These are phyloP conservation scores for Quercus alba DNA, from an alignment of 306 rosid genomes.

Conservation along the genomic window DNA sequence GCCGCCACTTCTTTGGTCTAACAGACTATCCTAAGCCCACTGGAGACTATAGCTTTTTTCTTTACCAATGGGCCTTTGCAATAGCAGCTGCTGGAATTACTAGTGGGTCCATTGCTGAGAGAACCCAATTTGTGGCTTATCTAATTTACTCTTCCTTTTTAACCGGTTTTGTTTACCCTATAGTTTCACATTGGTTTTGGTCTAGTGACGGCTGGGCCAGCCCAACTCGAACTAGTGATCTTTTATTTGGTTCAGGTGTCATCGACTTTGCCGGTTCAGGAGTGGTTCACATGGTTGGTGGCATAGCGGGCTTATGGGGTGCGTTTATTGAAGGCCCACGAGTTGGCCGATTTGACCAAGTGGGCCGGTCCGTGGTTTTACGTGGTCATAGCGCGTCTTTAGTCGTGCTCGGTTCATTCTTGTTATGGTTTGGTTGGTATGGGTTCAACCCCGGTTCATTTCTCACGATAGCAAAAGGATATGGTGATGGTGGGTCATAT, in stretches of 20 bases:
- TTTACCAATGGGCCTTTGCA: conserved; percentile 91
- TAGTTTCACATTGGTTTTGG: conserved; percentile 85
- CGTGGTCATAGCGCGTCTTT: conserved; percentile 70
- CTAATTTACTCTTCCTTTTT: conserved; percentile 67
- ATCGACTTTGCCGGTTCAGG: conserved; percentile 79
- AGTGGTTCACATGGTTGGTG: conserved; percentile 83
- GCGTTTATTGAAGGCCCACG: conserved; percentile 76
- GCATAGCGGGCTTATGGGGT: conserved; percentile 79
- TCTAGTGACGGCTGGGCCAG: conserved; percentile 77
- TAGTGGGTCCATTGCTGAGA: conserved; percentile 82
- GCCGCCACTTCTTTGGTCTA: conserved; percentile 73
- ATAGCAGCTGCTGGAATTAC: conserved; percentile 79
- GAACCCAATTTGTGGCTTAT: conserved; percentile 78
- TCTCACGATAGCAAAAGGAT: conserved; percentile 41
- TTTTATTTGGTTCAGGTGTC: conserved; percentile 49
- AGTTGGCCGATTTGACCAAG: conserved; percentile 64
- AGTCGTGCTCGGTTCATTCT: conserved; percentile 66
- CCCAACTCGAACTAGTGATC: conserved; percentile 4
- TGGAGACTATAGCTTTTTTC: conserved; percentile 64
- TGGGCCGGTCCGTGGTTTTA: conserved; percentile 55
- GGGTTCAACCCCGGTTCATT: conserved; percentile 86
- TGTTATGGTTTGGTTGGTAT: conserved; percentile 89
- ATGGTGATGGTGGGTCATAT: conserved; percentile 18
- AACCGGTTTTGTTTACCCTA: conserved; percentile 72
- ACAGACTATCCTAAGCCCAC: conserved; percentile 22